Base-by-base conservation (phyloP, 169 alveolate species). In the Cytauxzoon felis region DNA sequence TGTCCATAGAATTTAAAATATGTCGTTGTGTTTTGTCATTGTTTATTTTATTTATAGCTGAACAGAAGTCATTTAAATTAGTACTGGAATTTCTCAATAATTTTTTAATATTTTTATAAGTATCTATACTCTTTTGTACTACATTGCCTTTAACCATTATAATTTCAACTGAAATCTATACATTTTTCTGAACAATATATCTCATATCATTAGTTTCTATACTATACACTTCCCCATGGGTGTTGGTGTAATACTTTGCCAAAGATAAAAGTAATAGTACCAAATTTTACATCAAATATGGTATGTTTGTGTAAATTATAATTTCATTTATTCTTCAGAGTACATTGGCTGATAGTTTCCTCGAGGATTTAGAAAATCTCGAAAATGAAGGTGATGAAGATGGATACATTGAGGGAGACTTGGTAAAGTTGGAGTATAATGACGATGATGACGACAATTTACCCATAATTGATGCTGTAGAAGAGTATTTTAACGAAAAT, bases 381-480 rank as follows among this genome's bases (percentile, higher is more conserved):
- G 85, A 63, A 56, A 69, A 62, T 36, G 88, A 80, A 16, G 54
- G 56, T 40, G 89, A 75, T 29, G 87, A 68, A 0, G 62, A 56
- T 29, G 30, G 42, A 7, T 56, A 34, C 34, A 6, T 32, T 6
- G 24, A 54, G 41, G 70, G 58, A 34, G 57, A 29, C 23, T 48
- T 40, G 27, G 23, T 52, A 26, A 24, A 43, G 21, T 16, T 24
- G 40, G 29, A 49, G 43, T 19, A 47, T 23, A 18, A 52, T 13
- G 54, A 42, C 48, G 87, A 82, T 16, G 57, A 81, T 5, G 90
- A 83, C 64, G 88, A 79, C 33, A 83, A 85, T 40, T 80, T 80
- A 51, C 86, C 84, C 23, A 85, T 85, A 19, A 65, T 80, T 5
- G 91, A 85, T 65, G 91, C 91, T 18, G 84, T 85, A 2, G 87